Conservation (phyloP, 495 filamentous ascomycete species). For the Aspergillus nanangensis region DNA sequence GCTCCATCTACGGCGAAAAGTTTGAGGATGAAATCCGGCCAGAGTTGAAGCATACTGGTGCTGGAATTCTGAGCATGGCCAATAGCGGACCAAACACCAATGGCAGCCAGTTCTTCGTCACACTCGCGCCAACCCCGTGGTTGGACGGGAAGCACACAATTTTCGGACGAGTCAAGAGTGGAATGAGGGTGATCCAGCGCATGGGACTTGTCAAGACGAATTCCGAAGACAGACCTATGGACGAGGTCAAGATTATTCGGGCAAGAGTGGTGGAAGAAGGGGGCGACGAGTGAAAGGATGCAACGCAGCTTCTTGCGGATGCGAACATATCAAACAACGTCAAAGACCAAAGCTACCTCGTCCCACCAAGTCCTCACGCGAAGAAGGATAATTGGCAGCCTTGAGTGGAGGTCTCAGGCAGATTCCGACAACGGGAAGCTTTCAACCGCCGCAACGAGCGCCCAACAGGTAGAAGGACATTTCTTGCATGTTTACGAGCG, state of each 20-base stretch:
- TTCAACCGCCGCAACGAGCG: too few relatives aligned
- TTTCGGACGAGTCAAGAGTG: slow-evolving; percentile 86
- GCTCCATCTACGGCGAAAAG: slow-evolving; percentile 87
- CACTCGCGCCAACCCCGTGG: slow-evolving; percentile 93
- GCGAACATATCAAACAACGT: too few relatives aligned
- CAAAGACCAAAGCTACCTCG: too few relatives aligned
- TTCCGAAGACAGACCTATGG: slow-evolving; percentile 69
- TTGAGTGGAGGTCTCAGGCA: too few relatives aligned
- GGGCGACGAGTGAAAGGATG: slow-evolving; percentile 32
- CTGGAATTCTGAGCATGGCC: slow-evolving; percentile 92
- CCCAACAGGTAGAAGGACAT: too few relatives aligned
- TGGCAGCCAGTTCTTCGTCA: slow-evolving; percentile 84
- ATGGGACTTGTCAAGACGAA: slow-evolving; percentile 91
- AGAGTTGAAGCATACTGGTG: slow-evolving; percentile 85
- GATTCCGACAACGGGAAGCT: too few relatives aligned
- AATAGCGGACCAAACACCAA: slow-evolving; percentile 94
- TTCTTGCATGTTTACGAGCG: too few relatives aligned
- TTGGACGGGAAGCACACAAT: slow-evolving; percentile 97
- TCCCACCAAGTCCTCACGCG: too few relatives aligned
- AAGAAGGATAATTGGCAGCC: too few relatives aligned
- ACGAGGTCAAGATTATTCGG: slow-evolving; percentile 77
- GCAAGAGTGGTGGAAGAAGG: slow-evolving; percentile 62
- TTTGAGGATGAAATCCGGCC: slow-evolving; percentile 88
- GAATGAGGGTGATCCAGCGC: slow-evolving; percentile 76
- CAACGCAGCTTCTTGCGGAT: neutral